Percentiles rank a stretch among this genome's conserved stretches.
Conservation (phyloP, 805 yeast species). For the Saccharomycopsis lassenensis region DNA sequence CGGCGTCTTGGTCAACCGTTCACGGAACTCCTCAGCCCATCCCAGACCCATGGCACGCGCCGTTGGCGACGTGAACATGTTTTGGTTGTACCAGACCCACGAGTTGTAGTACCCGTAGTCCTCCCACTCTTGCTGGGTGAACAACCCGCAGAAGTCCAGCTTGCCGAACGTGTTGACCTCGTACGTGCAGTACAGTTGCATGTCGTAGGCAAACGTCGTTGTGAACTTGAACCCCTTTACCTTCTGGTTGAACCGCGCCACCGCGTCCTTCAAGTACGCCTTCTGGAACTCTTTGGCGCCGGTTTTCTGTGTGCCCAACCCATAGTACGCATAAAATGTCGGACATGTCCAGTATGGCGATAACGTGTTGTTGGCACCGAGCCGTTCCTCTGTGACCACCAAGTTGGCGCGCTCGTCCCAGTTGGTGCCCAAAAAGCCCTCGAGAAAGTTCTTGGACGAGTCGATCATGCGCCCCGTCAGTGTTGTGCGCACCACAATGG, state of each 20-base stretch:
- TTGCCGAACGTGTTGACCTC: conserved; percentile 61
- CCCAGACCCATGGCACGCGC: conserved; percentile 52
- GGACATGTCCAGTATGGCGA: conserved; percentile 15
- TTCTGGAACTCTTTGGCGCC: neutral
- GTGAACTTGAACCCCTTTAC: neutral
- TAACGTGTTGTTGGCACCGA: conserved; percentile 19
- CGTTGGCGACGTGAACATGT: conserved; percentile 41
- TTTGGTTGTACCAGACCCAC: conserved; percentile 44
- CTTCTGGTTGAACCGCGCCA: conserved; percentile 3
- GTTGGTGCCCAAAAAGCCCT: conserved; percentile 36
- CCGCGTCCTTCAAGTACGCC: conserved; percentile 6
- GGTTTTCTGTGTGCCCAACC: too few relatives aligned
- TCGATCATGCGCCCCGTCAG: conserved; percentile 37
- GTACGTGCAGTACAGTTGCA: conserved; percentile 63
- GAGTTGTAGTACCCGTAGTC: conserved; percentile 52
- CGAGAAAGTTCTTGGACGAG: conserved; percentile 35
- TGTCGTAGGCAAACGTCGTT: conserved; percentile 34
- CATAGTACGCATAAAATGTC: neutral
- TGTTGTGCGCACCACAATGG: conserved; percentile 24
- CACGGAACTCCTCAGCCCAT: conserved; percentile 32
- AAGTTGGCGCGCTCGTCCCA: conserved; percentile 18
- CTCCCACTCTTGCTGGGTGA: conserved; percentile 58
- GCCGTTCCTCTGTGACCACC: conserved; percentile 16
- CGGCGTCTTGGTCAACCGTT: conserved; percentile 35
- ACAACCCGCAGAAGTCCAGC: conserved; percentile 57